These are phyloP conservation scores for Magnolia kwangsiensis DNA, from an alignment of 164 flowering plant genomes.

Conservation along the genomic window DNA sequence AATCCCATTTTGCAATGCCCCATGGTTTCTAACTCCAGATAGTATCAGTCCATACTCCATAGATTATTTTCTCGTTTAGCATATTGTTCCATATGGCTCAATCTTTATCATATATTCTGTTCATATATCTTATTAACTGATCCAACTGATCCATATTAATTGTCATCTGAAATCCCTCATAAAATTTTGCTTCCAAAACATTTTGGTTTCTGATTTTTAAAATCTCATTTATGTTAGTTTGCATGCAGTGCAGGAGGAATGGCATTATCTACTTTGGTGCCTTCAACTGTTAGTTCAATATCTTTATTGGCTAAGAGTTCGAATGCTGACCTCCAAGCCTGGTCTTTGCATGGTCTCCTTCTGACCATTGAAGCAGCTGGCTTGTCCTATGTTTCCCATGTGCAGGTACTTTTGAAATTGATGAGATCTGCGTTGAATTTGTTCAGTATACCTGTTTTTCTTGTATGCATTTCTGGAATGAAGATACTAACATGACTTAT, in stretches of 20 bases:
- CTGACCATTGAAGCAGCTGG: slow-evolving; percentile 96
- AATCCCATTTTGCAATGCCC: no score
- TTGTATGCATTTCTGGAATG: no score
- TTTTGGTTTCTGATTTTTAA: background rate
- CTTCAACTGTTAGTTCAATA: slow-evolving; percentile 79
- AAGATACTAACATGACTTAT: no score
- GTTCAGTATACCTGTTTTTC: background rate
- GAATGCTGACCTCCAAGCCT: slow-evolving; percentile 59
- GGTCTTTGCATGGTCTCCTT: slow-evolving; percentile 97
- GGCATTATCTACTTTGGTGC: slow-evolving; percentile 91
- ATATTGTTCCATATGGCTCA: no score
- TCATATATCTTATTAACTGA: no score
- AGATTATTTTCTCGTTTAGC: no score
- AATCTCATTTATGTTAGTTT: slow-evolving; percentile 18
- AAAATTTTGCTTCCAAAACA: background rate
- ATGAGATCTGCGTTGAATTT: background rate
- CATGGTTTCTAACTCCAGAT: no score
- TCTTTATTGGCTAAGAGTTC: slow-evolving; percentile 75
- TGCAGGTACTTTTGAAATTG: slow-evolving; percentile 53
- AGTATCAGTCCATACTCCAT: no score
- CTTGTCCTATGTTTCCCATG: slow-evolving; percentile 88
- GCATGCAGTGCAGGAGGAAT: slow-evolving; percentile 97
- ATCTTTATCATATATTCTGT: no score
- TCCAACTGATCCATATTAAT: no score
- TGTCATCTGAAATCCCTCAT: background rate